A percentile compares a stretch with the other conserved stretches of the same genome.
Evolutionary conservation across 2,329 filamentous ascomycete genomes (phyloP).

Genomic region (Sporothrix sp.): DNA sequence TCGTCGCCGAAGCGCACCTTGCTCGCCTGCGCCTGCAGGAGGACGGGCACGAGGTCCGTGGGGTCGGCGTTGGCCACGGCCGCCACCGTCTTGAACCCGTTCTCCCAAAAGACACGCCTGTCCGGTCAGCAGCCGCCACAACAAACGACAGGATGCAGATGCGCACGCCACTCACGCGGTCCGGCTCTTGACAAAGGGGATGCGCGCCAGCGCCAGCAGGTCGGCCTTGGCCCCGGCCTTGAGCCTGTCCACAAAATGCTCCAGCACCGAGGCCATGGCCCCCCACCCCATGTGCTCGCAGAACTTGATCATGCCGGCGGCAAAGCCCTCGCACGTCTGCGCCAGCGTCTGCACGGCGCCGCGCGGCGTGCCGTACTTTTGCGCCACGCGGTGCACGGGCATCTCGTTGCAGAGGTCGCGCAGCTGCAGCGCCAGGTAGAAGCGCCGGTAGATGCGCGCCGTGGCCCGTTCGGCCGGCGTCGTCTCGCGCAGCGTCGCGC

Average conservation of each 20-base stretch:
- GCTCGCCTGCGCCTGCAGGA: constrained; percentile 59
- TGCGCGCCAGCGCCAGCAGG: constrained; percentile 58
- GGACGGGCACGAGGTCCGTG: constrained; percentile 57
- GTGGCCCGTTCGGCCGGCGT: constrained; percentile 50
- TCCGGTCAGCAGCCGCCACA: not conserved
- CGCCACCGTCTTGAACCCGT: constrained; percentile 59
- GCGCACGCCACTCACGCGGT: constrained; percentile 44
- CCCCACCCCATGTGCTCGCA: constrained; percentile 69
- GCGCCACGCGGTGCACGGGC: constrained; percentile 58
- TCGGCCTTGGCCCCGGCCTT: constrained; percentile 63
- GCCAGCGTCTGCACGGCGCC: constrained; percentile 63
- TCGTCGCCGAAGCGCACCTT: constrained; percentile 39
- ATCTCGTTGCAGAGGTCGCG: constrained; percentile 69
- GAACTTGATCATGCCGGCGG: constrained; percentile 70
- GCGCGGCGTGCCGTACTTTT: constrained; percentile 60
- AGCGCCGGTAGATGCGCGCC: constrained; percentile 58
- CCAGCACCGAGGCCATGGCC: constrained; percentile 60
- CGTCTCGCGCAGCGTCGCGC: constrained; percentile 52
- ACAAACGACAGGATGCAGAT: not conserved
- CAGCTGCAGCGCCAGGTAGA: constrained; percentile 68
- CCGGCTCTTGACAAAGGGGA: constrained; percentile 67
- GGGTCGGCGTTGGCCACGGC: constrained; percentile 60
- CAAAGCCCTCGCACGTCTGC: constrained; percentile 69
- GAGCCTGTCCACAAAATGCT: constrained; percentile 66
- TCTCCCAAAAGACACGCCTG: constrained; percentile 60